Evolutionary conservation across 2,329 filamentous ascomycete species (phyloP), one percentile per base, ranked within the genome.

Genomic region (Colletotrichum melonis): DNA sequence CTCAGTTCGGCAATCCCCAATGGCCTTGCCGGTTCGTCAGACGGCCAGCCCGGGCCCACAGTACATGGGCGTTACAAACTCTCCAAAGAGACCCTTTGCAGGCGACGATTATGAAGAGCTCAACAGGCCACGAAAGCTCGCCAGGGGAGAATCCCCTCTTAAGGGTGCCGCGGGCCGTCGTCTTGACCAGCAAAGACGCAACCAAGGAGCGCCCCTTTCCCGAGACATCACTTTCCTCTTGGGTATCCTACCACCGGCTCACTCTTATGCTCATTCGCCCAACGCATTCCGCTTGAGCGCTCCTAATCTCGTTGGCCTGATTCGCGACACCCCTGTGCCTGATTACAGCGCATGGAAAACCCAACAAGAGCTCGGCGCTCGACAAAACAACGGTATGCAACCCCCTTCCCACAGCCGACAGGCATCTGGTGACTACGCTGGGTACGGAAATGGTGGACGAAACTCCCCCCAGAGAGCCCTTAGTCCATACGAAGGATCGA

Each of bases 101-200:
- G 76, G 81, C 12, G 94, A 95, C 72, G 95, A 98, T 54, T 92
- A 94, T 49, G 92, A 92, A 74, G 91, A 92, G 67, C 85, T 88
- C 49, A 91, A 91, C 76, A 92, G 94, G 24, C 94, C 95, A 1
- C 94, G 95, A 77, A 98, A 98, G 81, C 89, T 98, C 64, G 90
- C 92, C 62, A 92, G 97, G 57, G 95, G 93, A n/a, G 95, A 94
- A 69, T 98, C 96, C 5, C 97, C 97, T 0, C 88, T 98, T 49
- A 99, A 98, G 81, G 95, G 95, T 16, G 94, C 94, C 1, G 95
- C 96, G 49, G 94, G 95, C 30, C 92, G 95, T 69, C 92, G 95
- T 46, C 87, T 97, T 26, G 94, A 97, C 78, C 93, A 97, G 80
- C 92, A 94, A 80, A 89, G 91, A 64, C 87, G 91, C 5, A 91